phyloP scores from a whole-genome alignment of 2,329 filamentous ascomycete genomes.

The Paracoccidioides brasiliensis region DNA sequence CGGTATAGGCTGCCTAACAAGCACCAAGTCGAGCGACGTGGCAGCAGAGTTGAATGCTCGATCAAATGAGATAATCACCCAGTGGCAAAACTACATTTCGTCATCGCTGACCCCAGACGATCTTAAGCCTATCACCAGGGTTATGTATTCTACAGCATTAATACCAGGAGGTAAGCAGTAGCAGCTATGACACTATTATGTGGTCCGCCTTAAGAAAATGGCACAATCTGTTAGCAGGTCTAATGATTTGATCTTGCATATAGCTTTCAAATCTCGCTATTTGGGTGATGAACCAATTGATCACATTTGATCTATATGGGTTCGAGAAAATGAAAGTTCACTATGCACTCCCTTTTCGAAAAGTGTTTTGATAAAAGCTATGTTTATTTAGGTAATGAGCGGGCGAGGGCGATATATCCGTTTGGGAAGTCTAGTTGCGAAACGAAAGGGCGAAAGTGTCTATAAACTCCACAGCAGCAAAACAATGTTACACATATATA shows the following conservation, averaged over 20 bases:
- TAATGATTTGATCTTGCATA: constrained; percentile 10
- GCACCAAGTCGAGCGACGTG: constrained; percentile 23
- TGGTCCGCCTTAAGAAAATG: too few species aligned
- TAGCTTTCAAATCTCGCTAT: constrained; percentile 27
- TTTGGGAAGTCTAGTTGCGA: not conserved
- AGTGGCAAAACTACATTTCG: constrained; percentile 27
- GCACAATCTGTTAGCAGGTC: not conserved
- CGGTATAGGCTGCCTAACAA: constrained; percentile 31
- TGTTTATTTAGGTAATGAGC: not conserved
- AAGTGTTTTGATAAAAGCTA: not conserved
- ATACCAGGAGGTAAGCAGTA: constrained; percentile 40
- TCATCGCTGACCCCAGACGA: constrained; percentile 27
- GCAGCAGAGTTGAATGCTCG: constrained; percentile 19
- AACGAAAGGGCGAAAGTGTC: not conserved
- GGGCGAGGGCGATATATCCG: not conserved
- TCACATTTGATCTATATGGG: not conserved
- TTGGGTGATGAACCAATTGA: constrained; percentile 23
- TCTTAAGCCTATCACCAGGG: constrained; percentile 41
- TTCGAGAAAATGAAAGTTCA: not conserved
- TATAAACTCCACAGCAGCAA: constrained; percentile 3
- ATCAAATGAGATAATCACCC: constrained; percentile 24
- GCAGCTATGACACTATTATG: too few species aligned
- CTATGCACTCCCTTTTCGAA: not conserved
- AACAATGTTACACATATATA: not conserved
- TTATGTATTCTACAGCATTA: constrained; percentile 46